These are phyloP conservation scores for Strigomonas culicis DNA, from an alignment of 208 protist species.

Conservation along the genomic window DNA sequence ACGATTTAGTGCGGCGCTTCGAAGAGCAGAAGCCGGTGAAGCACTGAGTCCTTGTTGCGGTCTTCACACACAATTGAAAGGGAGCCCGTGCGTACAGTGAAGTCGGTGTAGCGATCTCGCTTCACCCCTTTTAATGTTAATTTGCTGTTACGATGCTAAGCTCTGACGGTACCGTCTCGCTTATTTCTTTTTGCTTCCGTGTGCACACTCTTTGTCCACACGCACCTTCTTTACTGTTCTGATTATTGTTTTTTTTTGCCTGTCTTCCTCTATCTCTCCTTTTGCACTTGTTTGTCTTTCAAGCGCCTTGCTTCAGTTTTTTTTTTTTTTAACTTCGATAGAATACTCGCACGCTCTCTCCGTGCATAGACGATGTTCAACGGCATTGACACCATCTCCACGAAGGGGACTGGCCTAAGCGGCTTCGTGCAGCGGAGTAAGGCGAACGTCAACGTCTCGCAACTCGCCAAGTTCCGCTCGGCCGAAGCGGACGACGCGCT, in stretches of 20 bases:
- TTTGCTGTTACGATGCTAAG: neutral
- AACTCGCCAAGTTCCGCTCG: conserved; percentile 16
- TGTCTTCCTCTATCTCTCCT: no score
- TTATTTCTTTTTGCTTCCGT: conserved; percentile 3
- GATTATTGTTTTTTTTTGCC: no score
- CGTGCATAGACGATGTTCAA: conserved; percentile 61
- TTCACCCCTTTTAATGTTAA: neutral
- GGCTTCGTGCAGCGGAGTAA: conserved; percentile 85
- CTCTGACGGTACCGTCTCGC: neutral
- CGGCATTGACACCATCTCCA: conserved; percentile 44
- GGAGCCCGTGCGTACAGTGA: no score
- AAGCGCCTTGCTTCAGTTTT: no score
- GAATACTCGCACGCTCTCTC: neutral
- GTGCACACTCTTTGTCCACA: no score
- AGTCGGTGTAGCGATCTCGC: no score
- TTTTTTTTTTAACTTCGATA: neutral
- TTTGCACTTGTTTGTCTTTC: no score
- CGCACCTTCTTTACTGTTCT: no score
- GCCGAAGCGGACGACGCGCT: conserved; percentile 25
- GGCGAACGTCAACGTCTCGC: conserved; percentile 24
- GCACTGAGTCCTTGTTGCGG: no score
- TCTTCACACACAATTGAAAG: no score
- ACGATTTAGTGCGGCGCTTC: neutral
- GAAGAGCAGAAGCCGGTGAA: neutral
- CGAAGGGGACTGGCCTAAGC: conserved; percentile 83